Evolutionary conservation across 2,329 filamentous ascomycete genomes (phyloP).

Genomic region (Eutypa lata): DNA sequence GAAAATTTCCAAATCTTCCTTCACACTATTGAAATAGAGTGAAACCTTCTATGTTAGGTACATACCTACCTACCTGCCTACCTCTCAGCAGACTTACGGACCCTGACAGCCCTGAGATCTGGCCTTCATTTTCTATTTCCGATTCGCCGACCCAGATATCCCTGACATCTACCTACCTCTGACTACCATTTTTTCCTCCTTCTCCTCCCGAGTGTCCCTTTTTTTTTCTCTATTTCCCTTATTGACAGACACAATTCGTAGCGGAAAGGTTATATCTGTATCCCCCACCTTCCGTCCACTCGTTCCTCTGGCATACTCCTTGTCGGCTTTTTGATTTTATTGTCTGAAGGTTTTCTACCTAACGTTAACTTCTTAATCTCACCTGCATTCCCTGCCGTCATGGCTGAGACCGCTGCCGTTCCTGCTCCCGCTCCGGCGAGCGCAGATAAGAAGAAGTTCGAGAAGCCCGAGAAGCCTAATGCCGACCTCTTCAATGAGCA

Average conservation of each 20-base stretch:
- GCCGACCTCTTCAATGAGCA: constrained; percentile 78
- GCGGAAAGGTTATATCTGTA: not conserved
- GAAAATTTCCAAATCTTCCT: no score
- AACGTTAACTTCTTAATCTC: constrained; percentile 2
- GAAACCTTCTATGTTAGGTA: not conserved
- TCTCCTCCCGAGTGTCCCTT: not conserved
- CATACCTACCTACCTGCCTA: not conserved
- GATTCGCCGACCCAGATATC: not conserved
- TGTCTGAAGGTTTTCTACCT: not conserved
- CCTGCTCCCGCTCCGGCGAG: constrained; percentile 44
- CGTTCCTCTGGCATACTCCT: not conserved
- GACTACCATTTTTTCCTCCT: not conserved
- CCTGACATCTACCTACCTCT: not conserved
- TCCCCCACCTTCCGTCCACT: no score
- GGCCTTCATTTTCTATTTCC: not conserved
- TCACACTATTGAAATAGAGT: no score
- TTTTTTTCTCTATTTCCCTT: no score
- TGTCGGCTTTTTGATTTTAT: not conserved
- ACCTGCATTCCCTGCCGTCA: constrained; percentile 24
- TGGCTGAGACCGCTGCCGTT: constrained; percentile 45
- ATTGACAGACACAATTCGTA: not conserved
- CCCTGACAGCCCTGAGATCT: not conserved
- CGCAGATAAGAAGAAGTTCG: constrained; percentile 40
- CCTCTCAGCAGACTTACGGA: not conserved
- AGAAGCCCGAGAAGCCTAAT: constrained; percentile 77